These are phyloP conservation scores for Ophiostoma novo-ulmi DNA, from an alignment of 2,329 filamentous ascomycete species.

Conservation along the genomic window DNA sequence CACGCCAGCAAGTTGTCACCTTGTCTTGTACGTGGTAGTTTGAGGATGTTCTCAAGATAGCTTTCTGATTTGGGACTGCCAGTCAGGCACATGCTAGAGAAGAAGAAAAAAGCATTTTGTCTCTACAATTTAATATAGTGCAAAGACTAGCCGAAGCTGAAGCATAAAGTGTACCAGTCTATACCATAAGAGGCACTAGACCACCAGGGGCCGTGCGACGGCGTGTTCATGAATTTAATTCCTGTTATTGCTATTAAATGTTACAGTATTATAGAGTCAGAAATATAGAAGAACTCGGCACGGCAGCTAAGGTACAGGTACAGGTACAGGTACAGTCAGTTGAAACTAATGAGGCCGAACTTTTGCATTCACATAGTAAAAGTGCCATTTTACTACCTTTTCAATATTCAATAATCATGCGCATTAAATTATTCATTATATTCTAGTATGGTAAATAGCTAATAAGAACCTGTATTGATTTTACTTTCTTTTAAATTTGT, in stretches of 20 bases:
- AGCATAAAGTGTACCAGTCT: slow-evolving; percentile 3
- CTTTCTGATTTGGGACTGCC: background rate
- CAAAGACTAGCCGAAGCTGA: background rate
- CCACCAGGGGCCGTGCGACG: background rate
- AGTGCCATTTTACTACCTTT: no score
- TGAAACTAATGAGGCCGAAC: no score
- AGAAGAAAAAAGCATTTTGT: background rate
- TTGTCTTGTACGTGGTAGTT: background rate
- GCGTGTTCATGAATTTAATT: background rate
- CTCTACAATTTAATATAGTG: background rate
- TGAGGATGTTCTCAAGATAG: background rate
- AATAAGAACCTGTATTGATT: no score
- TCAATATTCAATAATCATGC: no score
- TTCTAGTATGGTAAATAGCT: no score
- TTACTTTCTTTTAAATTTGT: no score
- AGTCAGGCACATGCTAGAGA: background rate
- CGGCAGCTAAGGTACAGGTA: background rate
- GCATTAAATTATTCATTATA: no score
- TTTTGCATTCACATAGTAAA: no score
- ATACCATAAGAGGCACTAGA: background rate
- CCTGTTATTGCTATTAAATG: background rate
- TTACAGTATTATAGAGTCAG: background rate
- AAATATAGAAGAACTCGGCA: background rate
- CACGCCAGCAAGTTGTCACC: background rate
- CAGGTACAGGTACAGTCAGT: background rate